Base-by-base conservation (phyloP, 257 asterid genomes). In the Solanum infundibuliforme region DNA sequence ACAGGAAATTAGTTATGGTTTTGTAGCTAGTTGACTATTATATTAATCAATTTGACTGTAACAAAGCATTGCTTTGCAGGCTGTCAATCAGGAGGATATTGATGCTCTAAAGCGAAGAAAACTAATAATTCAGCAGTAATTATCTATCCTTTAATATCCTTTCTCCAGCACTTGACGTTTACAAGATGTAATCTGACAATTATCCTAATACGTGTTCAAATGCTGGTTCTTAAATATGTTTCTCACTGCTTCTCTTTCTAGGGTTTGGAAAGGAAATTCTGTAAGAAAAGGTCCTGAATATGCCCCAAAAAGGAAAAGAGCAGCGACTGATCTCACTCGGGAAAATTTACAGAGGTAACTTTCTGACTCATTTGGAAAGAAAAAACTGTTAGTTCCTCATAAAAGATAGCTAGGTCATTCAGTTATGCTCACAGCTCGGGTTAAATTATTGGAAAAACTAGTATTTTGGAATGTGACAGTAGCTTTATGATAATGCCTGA, bases 281-380 rank as follows among this genome's bases (percentile, higher is more conserved):
- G 97, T 96, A 48, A 94, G 88, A 86, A 95, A 94, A 89, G 99
- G 99, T 86, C 98, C 99, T 5, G 90, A 96, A 9, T 97, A 97
- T 93, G 95, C 99, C 79, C 98, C 99, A 7, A 93, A 91, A 90
- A 94, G 99, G 93, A 97, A 95, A 92, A 97, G 93, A 91, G 95
- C 89, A 69, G 99, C 98, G 43, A 97, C 99, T 55, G 99, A 96
- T 91, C 92, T 97, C 81, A 95, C 98, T 83, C 96, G 99, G 74
- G 99, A 97, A 89, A 94, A 95, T 88, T 89, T 97, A 32, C 98
- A 92, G 79, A 94, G 98, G 99, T 96, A 92, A 82, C 69, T 55
- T 43, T 65, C n/a, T 83, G 29, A 68, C 27, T 81, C 66, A 46
- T 81, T 81, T 81, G 66, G 36, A 9, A 81, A 27, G 85, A 81